phyloP scores from a whole-genome alignment of 2,329 filamentous ascomycete species.

The Helicocarpus griseus region DNA sequence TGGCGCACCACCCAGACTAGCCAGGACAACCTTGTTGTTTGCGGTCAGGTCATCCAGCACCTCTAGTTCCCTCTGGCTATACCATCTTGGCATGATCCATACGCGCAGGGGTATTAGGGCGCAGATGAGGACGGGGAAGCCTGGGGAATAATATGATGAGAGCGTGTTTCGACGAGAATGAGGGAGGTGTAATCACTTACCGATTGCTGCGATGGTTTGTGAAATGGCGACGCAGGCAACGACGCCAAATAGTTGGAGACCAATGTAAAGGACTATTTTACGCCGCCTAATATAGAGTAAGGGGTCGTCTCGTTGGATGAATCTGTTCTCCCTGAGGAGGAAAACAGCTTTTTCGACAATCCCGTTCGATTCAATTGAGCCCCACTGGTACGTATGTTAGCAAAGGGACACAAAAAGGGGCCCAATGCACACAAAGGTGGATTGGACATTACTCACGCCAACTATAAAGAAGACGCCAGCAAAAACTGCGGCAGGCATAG shows the following conservation, averaged over 20 bases:
- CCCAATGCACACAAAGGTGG: background rate
- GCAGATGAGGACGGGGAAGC: conserved; percentile 50
- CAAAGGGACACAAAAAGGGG: background rate
- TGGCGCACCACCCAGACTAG: conserved; percentile 42
- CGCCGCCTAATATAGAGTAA: conserved; percentile 35
- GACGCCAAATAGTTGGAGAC: conserved; percentile 43
- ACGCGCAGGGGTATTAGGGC: conserved; percentile 46
- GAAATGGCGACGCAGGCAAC: conserved; percentile 48
- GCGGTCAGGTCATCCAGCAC: conserved; percentile 47
- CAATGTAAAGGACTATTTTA: conserved; percentile 42
- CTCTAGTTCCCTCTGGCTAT: conserved; percentile 38
- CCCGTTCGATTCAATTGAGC: conserved; percentile 43
- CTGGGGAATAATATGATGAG: conserved; percentile 12
- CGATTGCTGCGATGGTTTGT: conserved; percentile 50
- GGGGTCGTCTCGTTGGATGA: conserved; percentile 40
- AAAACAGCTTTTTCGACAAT: conserved; percentile 44
- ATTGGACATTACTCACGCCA: conserved; percentile 31
- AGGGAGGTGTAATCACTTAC: conserved; percentile 9
- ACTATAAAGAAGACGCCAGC: conserved; percentile 51
- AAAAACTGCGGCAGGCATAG: conserved; percentile 46
- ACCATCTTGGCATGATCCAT: conserved; percentile 42
- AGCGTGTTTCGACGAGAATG: too few relatives aligned
- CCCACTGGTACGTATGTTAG: conserved; percentile 24
- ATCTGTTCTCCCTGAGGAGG: conserved; percentile 37
- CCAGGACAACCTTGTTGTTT: conserved; percentile 44